Conservation (phyloP, 164 flowering plant species). For the Dillenia suffruticosa region DNA sequence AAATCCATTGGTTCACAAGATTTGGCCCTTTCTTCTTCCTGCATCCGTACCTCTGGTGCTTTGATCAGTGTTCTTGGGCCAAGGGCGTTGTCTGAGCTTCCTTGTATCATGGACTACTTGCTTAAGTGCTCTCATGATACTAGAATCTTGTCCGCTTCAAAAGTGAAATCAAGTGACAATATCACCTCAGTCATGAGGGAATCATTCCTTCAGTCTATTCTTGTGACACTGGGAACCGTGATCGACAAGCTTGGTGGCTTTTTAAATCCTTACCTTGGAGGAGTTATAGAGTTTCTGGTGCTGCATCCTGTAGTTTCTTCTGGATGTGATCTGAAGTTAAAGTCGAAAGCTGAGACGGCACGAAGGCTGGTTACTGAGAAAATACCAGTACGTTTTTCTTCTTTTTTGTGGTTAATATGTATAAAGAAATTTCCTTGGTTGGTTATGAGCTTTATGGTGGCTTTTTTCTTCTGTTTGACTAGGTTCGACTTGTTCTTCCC, state of each 20-base stretch:
- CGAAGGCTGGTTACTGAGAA: slow-evolving; percentile 58
- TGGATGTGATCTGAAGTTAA: slow-evolving; percentile 46
- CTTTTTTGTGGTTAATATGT: no score
- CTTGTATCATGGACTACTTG: slow-evolving; percentile 52
- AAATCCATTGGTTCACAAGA: slow-evolving; percentile 38
- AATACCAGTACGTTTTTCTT: slow-evolving; percentile 55
- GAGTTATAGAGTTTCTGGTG: slow-evolving; percentile 56
- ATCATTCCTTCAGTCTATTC: slow-evolving; percentile 44
- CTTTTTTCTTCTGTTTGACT: slow-evolving; percentile 1
- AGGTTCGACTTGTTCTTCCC: slow-evolving; percentile 76
- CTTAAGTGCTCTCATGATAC: slow-evolving; percentile 28
- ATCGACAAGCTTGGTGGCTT: slow-evolving; percentile 78
- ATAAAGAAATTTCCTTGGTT: no score
- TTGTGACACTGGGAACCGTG: slow-evolving; percentile 63
- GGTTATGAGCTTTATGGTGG: no score
- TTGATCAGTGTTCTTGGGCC: slow-evolving; percentile 78
- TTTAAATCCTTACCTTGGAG: slow-evolving; percentile 79
- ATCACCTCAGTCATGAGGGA: slow-evolving; percentile 25
- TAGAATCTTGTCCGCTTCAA: slow-evolving; percentile 8
- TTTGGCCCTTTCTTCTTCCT: slow-evolving; percentile 49
- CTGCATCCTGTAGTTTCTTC: slow-evolving; percentile 45
- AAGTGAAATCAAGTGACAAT: slow-evolving; percentile 7
- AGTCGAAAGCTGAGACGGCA: slow-evolving; percentile 53
- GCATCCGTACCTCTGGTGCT: slow-evolving; percentile 67
- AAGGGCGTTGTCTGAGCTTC: slow-evolving; percentile 66